Conservation (phyloP, 352 stramenopile species). For the Phytophthora megakarya region DNA sequence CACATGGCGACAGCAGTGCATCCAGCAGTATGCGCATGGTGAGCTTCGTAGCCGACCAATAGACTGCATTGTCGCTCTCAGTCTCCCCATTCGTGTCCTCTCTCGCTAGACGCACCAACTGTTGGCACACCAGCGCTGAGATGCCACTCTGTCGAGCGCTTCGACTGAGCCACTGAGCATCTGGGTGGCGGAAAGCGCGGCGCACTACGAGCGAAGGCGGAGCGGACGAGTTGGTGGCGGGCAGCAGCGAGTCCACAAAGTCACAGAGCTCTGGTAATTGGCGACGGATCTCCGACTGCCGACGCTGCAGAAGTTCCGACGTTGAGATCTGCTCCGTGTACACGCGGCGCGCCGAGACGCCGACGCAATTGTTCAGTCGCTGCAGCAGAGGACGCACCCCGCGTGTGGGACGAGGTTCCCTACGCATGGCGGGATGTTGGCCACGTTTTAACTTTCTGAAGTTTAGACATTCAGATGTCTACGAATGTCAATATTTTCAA, state of each 20-base stretch:
- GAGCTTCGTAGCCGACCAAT: conserved; percentile 20
- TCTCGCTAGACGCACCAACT: conserved; percentile 45
- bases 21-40: conserved; percentile 54
- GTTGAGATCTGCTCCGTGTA: conserved; percentile 49
- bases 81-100: conserved; percentile 1
- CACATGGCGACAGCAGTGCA: conserved; percentile 47
- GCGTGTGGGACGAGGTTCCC: conserved; percentile 15
- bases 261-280: conserved; percentile 51
- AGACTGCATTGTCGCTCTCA: not conserved
- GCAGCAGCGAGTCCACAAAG: conserved; percentile 43
- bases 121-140: conserved; percentile 52
- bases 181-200: conserved; percentile 41
- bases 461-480: not conserved
- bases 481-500: not conserved
- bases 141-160: conserved; percentile 62
- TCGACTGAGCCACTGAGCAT: conserved; percentile 63
- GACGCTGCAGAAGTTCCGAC: conserved; percentile 30
- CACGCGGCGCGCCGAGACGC: conserved; percentile 47
- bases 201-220: conserved; percentile 23
- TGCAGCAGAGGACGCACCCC: conserved; percentile 21
- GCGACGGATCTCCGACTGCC: conserved; percentile 35
- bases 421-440: conserved; percentile 4
- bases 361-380: conserved; percentile 52
- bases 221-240: not conserved
- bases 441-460: not conserved